phyloP scores from a whole-genome alignment of 202 grass and related monocot genomes.

The Hordeum pubiflorum region DNA sequence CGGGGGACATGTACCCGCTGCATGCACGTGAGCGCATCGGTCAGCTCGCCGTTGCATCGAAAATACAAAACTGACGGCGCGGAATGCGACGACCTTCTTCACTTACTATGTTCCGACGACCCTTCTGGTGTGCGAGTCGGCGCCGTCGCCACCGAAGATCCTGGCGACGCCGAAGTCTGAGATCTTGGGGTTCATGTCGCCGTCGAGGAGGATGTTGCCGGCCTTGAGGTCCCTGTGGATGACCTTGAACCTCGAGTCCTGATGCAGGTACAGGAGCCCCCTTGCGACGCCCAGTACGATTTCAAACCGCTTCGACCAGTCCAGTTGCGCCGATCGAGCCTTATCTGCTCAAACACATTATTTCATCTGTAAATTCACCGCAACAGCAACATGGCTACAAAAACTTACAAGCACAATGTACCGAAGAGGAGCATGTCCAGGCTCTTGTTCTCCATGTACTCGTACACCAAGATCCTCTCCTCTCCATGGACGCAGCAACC shows the following conservation, averaged over 20 bases:
- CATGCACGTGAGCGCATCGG: background rate
- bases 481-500: conserved; percentile 75
- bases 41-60: background rate
- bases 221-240: conserved; percentile 92
- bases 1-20: conserved; percentile 18
- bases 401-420: background rate
- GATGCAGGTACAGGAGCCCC: conserved; percentile 80
- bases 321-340: conserved; percentile 34
- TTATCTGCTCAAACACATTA: conserved; percentile 37
- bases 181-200: conserved; percentile 89
- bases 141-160: conserved; percentile 53
- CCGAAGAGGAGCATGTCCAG: conserved; percentile 78
- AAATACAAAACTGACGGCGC: no score
- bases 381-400: background rate
- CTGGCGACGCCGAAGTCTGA: conserved; percentile 81
- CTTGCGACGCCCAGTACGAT: conserved; percentile 75
- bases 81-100: no score
- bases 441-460: conserved; percentile 92
- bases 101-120: conserved; percentile 84
- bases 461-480: conserved; percentile 85
- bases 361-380: background rate
- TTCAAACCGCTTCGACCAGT: conserved; percentile 55
- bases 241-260: conserved; percentile 75
- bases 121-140: conserved; percentile 49
- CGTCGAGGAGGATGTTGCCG: conserved; percentile 74